Evolutionary conservation across 495 filamentous ascomycete species (phyloP).

Genomic region (Cercophora sp.): DNA sequence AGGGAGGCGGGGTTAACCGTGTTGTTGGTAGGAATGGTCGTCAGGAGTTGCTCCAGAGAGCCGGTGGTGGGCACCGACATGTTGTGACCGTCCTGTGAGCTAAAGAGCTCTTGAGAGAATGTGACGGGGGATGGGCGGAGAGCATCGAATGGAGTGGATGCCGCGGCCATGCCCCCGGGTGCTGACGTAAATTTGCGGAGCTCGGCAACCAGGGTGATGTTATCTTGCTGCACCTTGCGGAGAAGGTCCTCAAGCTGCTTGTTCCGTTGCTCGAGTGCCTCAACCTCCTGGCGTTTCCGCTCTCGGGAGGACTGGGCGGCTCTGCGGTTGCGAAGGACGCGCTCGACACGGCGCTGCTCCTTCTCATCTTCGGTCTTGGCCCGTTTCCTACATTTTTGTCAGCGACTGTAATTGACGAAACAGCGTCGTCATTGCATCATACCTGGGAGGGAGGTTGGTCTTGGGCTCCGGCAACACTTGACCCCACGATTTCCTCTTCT

Average conservation of each 20-base stretch:
- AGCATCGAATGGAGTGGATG: conserved; percentile 23
- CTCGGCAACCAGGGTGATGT: conserved; percentile 60
- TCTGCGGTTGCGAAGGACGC: conserved; percentile 90
- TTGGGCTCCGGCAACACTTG: conserved; percentile 95
- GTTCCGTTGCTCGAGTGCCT: conserved; percentile 77
- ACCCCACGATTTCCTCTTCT: conserved; percentile 99
- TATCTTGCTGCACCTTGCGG: conserved; percentile 59
- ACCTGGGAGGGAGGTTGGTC: conserved; percentile 94
- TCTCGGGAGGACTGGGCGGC: conserved; percentile 95
- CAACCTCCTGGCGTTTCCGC: conserved; percentile 90
- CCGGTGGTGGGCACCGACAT: conserved; percentile 19
- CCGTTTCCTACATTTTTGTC: conserved; percentile 70
- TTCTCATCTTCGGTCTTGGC: conserved; percentile 99
- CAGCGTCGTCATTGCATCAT: too few species aligned
- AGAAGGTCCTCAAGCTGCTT: conserved; percentile 65
- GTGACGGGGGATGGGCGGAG: conserved; percentile 45
- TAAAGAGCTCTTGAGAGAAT: conserved; percentile 49
- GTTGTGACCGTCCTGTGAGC: conserved; percentile 36
- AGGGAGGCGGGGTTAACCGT: conserved; percentile 55
- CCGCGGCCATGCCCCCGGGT: conserved; percentile 40
- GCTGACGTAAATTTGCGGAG: conserved; percentile 57
- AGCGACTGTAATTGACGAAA: too few species aligned
- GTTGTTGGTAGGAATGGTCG: conserved; percentile 30
- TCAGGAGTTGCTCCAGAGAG: conserved; percentile 36
- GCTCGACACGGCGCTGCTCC: conserved; percentile 95